Evolutionary conservation across 306 rosid genomes (phyloP).

Genomic region (Quercus alba): DNA sequence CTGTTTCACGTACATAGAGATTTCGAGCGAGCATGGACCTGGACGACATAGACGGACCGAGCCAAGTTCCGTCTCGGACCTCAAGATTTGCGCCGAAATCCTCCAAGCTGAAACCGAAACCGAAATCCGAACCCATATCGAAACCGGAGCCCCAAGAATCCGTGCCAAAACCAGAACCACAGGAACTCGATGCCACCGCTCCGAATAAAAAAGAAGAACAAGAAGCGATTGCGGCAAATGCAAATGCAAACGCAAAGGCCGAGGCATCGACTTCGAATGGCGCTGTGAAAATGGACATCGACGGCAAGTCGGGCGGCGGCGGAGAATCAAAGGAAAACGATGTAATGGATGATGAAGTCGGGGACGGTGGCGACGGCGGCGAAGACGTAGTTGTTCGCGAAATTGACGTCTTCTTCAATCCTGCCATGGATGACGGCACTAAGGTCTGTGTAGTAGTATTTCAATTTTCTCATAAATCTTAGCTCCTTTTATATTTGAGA

Average conservation of each 20-base stretch:
- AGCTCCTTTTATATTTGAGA: not conserved
- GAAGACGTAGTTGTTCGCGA: conserved; percentile 77
- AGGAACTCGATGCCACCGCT: conserved; percentile 11
- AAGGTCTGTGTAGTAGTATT: conserved; percentile 31
- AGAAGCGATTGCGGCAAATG: not conserved
- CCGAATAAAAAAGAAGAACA: conserved; percentile 33
- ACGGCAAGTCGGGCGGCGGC: conserved; percentile 25
- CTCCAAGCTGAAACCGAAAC: conserved; percentile 55
- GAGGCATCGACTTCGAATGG: conserved; percentile 29
- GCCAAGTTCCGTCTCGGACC: conserved; percentile 44
- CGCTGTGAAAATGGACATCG: conserved; percentile 42
- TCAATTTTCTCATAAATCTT: not conserved
- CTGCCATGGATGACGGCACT: conserved; percentile 45
- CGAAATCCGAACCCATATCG: conserved; percentile 28
- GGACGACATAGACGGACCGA: conserved; percentile 60
- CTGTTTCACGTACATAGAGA: not conserved
- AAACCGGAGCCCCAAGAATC: conserved; percentile 26
- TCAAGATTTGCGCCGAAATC: conserved; percentile 64
- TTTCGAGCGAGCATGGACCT: conserved; percentile 60
- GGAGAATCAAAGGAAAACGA: conserved; percentile 35
- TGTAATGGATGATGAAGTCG: conserved; percentile 45
- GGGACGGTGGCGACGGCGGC: not conserved
- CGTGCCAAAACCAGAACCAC: conserved; percentile 37
- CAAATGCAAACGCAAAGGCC: not conserved
- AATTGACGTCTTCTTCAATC: conserved; percentile 71